Evolutionary conservation across 257 asterid genomes (phyloP), one percentile per base, ranked within the genome.

Genomic region (Catharanthus roseus): DNA sequence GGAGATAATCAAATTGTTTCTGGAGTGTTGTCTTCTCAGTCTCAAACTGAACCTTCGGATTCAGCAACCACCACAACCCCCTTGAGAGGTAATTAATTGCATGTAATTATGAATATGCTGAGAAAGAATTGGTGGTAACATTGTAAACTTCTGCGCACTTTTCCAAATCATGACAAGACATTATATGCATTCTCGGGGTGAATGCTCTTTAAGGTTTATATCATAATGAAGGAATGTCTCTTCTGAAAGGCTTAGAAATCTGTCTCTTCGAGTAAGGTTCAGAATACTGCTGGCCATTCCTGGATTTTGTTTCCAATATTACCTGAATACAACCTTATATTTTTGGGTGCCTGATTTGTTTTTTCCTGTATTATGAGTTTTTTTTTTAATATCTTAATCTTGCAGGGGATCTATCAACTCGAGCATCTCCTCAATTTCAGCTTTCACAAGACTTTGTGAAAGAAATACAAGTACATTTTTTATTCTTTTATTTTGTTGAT

Each of bases 401-500:
- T 23, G 70, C 71, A 79, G 83, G 56, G 71, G 68, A 67, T 61
- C 11, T 58, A 11, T 68, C 72, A 62, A 69, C 65, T 57, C 55
- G 26, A 45, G 75, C 51, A n/a, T 66, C 78, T 68, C 76, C 72
- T 39, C 81, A 77, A 51, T 63, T 76, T 72, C 78, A 74, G 44
- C 72, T 76, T 49, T 62, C 72, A 38, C 74, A 72, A 0, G 76
- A 68, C 49, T 39, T 64, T 50, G 75, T 10, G 70, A 72, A 80
- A 47, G 81, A 71, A 29, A 76, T 76, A 66, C 63, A 68, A 78
- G 84, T 80, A 55, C 10, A 53, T 29, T 18, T 29, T 2, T 8
- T 64, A 24, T 10, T 38, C 10, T 41, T 53, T 38, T 66, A 26
- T 50, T 44, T 65, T 29, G 42, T 2, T 13, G 10, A 24, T 55